Percentiles rank a stretch among this genome's conserved stretches.
Evolutionary conservation across 768 basidiomycete species (phyloP).

Genomic region (Amanita pseudoporphyria): DNA sequence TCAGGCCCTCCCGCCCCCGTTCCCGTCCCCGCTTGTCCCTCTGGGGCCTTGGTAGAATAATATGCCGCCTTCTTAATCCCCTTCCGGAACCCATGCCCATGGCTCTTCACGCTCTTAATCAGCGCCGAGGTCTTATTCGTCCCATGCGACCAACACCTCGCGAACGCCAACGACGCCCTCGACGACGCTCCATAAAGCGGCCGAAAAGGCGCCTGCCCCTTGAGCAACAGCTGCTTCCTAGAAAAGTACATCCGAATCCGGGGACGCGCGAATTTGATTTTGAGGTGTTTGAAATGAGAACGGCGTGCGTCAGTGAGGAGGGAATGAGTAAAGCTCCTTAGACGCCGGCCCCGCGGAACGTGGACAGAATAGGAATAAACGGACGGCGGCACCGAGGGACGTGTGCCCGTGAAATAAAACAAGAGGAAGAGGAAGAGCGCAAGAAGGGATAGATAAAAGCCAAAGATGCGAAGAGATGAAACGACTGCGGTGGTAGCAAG

Average conservation of each 20-base stretch:
- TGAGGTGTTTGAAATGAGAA: not conserved
- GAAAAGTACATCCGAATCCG: conserved; percentile 35
- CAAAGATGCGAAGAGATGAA: conserved; percentile 3
- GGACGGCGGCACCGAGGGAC: not conserved
- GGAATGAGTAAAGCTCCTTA: not conserved
- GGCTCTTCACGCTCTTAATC: conserved; percentile 32
- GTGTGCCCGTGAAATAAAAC: not conserved
- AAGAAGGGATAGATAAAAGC: not conserved
- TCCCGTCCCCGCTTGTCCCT: conserved; percentile 9
- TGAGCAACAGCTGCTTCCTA: conserved; percentile 39
- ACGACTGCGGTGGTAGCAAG: not conserved
- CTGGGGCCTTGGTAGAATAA: not conserved
- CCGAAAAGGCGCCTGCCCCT: conserved; percentile 29
- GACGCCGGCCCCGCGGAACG: not conserved
- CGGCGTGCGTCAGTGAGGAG: conserved; percentile 1
- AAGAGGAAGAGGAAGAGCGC: not conserved
- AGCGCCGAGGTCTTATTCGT: conserved; percentile 44
- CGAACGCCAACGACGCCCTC: conserved; percentile 25
- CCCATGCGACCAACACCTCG: conserved; percentile 43
- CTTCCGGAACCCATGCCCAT: conserved; percentile 20
- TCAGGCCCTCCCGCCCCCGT: conserved; percentile 14
- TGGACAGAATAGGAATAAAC: not conserved
- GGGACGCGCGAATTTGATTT: conserved; percentile 3
- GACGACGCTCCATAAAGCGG: conserved; percentile 47
- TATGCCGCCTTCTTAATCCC: conserved; percentile 21